A percentile compares a stretch with the other conserved stretches of the same genome.
phyloP scores from a whole-genome alignment of 495 filamentous ascomycete genomes.

The Penicillium odoratum region DNA sequence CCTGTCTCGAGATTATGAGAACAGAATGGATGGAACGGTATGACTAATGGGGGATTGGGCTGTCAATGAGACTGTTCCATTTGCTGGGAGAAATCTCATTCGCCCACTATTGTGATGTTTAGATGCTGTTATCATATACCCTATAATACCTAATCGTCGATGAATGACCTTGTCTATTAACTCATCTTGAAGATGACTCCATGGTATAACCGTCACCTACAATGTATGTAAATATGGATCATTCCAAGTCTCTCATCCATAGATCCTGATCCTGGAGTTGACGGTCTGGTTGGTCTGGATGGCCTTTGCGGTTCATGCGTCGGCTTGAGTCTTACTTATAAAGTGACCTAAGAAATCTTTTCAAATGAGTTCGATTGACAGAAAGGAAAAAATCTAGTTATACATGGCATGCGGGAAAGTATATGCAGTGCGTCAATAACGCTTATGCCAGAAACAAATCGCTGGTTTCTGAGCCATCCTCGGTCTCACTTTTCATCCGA shows the following conservation, averaged over 20 bases:
- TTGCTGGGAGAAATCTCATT: neutral
- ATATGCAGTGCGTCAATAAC: conserved; percentile 39
- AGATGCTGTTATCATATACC: neutral
- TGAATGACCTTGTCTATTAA: neutral
- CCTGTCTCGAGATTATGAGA: neutral
- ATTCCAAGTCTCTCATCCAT: too few species aligned
- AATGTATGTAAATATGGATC: too few species aligned
- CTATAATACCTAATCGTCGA: neutral
- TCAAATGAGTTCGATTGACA: conserved; percentile 29
- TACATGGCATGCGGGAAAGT: conserved; percentile 46
- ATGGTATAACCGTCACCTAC: too few species aligned
- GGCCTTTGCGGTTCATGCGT: too few species aligned
- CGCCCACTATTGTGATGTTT: neutral
- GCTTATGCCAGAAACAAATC: conserved; percentile 22
- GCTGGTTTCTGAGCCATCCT: conserved; percentile 9
- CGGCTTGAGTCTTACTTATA: neutral
- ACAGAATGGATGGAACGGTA: neutral
- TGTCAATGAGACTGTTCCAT: neutral
- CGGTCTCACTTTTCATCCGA: conserved; percentile 4
- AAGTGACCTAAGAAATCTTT: neutral
- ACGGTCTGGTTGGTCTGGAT: too few species aligned
- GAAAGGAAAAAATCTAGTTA: conserved; percentile 43
- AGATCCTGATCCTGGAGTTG: too few species aligned
- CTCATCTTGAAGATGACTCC: neutral
- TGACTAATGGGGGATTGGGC: neutral